Evolutionary conservation across 345 rosid genomes (phyloP).

Genomic region (Hevea brasiliensis): DNA sequence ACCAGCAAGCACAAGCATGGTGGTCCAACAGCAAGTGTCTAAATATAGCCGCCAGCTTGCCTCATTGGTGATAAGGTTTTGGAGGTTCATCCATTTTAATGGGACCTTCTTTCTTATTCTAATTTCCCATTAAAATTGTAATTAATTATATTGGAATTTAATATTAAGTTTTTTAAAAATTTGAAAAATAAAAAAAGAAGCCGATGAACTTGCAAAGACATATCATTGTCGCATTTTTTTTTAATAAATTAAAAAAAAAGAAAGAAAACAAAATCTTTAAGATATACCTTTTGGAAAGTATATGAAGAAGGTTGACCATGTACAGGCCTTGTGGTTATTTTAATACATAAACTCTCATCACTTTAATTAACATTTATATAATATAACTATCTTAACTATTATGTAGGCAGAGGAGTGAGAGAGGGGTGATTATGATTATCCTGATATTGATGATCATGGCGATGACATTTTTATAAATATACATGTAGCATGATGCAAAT

Average conservation of each 20-base stretch:
- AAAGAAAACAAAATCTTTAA: background rate
- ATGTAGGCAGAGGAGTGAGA: background rate
- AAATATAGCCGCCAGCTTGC: constrained; percentile 17
- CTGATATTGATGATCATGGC: background rate
- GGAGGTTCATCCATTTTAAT: constrained; percentile 1
- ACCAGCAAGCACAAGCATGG: background rate
- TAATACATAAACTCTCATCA: no score
- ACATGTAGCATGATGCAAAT: no score
- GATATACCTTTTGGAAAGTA: background rate
- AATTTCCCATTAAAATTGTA: no score
- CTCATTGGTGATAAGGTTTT: background rate
- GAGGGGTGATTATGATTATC: background rate
- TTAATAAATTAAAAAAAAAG: background rate
- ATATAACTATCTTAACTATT: background rate
- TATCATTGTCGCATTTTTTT: background rate
- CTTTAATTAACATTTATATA: no score
- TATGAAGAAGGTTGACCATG: constrained; percentile 14
- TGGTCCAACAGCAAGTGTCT: constrained; percentile 16
- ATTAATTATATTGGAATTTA: no score
- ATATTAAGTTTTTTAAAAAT: no score
- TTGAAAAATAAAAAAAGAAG: background rate
- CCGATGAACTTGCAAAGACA: background rate
- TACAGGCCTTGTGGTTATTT: background rate
- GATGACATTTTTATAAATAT: no score
- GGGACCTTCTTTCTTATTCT: background rate